Evolutionary conservation across 1,284 basidiomycete species (phyloP).

Genomic region (Microbotryomycetes sp.): DNA sequence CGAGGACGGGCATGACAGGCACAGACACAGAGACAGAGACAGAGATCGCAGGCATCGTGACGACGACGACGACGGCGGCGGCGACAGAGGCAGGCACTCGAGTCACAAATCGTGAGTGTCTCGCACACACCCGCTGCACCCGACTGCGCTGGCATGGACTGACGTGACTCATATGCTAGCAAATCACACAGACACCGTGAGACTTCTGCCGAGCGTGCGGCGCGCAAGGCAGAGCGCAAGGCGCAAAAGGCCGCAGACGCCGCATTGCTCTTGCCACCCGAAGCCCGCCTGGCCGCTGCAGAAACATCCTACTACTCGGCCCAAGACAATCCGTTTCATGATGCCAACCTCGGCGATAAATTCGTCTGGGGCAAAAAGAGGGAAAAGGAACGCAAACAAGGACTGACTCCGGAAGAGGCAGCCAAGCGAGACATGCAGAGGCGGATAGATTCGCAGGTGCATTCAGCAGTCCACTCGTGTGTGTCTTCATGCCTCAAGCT

Average conservation of each 20-base stretch:
- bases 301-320: constrained; percentile 77
- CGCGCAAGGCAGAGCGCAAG: constrained; percentile 26
- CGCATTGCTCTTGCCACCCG: constrained; percentile 38
- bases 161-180: background rate
- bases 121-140: background rate
- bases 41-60: constrained; percentile 17
- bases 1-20: constrained; percentile 1
- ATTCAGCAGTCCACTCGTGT: background rate
- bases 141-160: background rate
- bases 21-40: constrained; percentile 23
- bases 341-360: constrained; percentile 86
- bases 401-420: constrained; percentile 70
- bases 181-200: constrained; percentile 18
- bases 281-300: constrained; percentile 44
- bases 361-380: constrained; percentile 99
- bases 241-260: constrained; percentile 26
- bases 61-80: constrained; percentile 31
- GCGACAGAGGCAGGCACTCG: constrained; percentile 4
- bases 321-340: constrained; percentile 93
- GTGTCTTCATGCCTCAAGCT: background rate
- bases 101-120: background rate
- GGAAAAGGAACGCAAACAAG: constrained; percentile 87
- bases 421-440: constrained; percentile 71
- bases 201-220: constrained; percentile 25
- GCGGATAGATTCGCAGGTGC: constrained; percentile 69